Evolutionary conservation across 1,139 yeast genomes (phyloP).

Genomic region (Hyphopichia buzzinii): DNA sequence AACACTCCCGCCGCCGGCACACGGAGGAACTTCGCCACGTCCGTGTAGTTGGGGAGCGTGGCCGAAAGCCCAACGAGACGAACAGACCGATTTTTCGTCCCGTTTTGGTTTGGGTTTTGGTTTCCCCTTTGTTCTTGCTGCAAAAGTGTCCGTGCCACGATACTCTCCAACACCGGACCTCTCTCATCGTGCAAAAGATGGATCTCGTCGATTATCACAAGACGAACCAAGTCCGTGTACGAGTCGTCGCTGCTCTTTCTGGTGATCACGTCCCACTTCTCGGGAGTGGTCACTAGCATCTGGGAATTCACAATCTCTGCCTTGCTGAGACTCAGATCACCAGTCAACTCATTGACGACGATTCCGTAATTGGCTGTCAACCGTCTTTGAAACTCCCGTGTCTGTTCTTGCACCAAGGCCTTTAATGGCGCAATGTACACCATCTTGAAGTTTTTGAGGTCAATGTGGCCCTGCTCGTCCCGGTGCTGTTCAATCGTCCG

Average conservation of each 20-base stretch:
- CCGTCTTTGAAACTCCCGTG: conserved; percentile 76
- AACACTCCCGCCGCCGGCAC: conserved; percentile 67
- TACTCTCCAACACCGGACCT: conserved; percentile 91
- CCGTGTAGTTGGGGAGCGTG: conserved; percentile 85
- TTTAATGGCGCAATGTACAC: conserved; percentile 93
- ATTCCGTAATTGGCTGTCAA: conserved; percentile 62
- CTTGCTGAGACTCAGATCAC: conserved; percentile 79
- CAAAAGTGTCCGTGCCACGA: conserved; percentile 72
- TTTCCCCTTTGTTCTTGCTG: conserved; percentile 36
- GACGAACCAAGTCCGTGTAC: conserved; percentile 60
- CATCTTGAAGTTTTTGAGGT: conserved; percentile 62
- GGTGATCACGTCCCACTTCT: conserved; percentile 95
- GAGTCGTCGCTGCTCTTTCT: conserved; percentile 67
- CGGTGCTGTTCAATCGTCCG: conserved; percentile 58
- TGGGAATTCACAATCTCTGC: conserved; percentile 80
- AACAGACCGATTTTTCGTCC: no score
- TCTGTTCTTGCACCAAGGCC: conserved; percentile 95
- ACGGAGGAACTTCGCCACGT: conserved; percentile 79
- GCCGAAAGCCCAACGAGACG: conserved; percentile 90
- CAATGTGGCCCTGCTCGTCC: conserved; percentile 45
- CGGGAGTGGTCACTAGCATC: conserved; percentile 88
- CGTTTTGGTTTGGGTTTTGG: conserved; percentile 10
- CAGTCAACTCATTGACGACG: conserved; percentile 83
- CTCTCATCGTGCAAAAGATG: conserved; percentile 92
- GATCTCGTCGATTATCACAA: conserved; percentile 89